phyloP scores from a whole-genome alignment of 768 basidiomycete genomes.

The Lentinula sp. region DNA sequence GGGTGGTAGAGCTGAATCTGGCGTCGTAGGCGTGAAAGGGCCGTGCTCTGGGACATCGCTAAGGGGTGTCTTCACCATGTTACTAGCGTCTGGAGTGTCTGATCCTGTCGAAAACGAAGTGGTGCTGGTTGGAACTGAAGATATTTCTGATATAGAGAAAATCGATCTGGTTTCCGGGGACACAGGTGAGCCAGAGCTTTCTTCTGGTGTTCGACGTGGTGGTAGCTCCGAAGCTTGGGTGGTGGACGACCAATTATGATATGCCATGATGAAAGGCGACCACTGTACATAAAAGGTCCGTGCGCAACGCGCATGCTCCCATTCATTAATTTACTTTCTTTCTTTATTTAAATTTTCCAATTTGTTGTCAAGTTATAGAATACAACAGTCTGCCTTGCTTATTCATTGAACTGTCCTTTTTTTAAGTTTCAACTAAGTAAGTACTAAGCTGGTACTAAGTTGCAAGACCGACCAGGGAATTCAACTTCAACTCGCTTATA shows the following conservation, averaged over 20 bases:
- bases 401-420: too few relatives aligned
- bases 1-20: neutral
- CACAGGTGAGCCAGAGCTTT: neutral
- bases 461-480: too few relatives aligned
- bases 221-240: neutral
- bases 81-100: neutral
- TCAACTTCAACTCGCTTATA: too few relatives aligned
- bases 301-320: neutral
- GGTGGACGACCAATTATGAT: neutral
- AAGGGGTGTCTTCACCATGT: constrained; percentile 9
- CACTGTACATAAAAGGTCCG: neutral
- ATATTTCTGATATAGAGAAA: neutral
- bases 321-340: neutral
- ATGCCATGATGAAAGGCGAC: neutral
- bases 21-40: constrained; percentile 9
- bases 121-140: neutral
- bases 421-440: too few relatives aligned
- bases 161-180: neutral
- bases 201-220: neutral
- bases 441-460: too few relatives aligned
- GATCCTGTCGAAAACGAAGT: neutral
- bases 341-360: too few relatives aligned
- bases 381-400: too few relatives aligned
- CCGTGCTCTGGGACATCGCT: constrained; percentile 26
- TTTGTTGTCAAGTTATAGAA: too few relatives aligned